A percentile compares a stretch with the other conserved stretches of the same genome.
phyloP scores from a whole-genome alignment of 352 stramenopile species.

The Hyaloperonospora brassicae region DNA sequence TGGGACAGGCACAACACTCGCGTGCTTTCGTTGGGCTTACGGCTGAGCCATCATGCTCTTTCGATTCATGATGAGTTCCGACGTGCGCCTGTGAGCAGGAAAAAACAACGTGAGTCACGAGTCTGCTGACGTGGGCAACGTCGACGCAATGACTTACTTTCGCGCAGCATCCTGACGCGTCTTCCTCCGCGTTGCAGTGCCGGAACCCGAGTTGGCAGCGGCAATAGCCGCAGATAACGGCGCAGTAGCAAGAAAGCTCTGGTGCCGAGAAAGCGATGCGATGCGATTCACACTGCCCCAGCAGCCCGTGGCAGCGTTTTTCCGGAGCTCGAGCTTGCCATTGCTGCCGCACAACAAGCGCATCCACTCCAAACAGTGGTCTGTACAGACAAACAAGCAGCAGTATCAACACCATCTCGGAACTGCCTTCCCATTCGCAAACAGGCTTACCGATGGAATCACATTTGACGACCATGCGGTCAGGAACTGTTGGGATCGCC shows the following conservation, averaged over 20 bases:
- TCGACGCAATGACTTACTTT: constrained; percentile 39
- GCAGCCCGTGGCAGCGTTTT: constrained; percentile 74
- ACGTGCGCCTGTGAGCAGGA: constrained; percentile 50
- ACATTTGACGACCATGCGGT: constrained; percentile 69
- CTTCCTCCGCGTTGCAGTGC: constrained; percentile 34
- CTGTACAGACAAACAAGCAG: constrained; percentile 24
- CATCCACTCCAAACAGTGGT: constrained; percentile 86
- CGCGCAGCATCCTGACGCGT: constrained; percentile 69
- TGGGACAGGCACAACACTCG: constrained; percentile 12
- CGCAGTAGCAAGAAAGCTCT: constrained; percentile 71
- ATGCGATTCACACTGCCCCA: constrained; percentile 85
- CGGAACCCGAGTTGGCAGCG: constrained; percentile 23
- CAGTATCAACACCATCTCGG: background rate
- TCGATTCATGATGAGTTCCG: constrained; percentile 78
- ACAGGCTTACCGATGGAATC: constrained; percentile 61
- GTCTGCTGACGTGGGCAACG: background rate
- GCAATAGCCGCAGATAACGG: constrained; percentile 37
- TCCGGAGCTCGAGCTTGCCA: constrained; percentile 83
- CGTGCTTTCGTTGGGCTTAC: constrained; percentile 5
- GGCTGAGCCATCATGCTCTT: constrained; percentile 48
- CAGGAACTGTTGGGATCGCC: constrained; percentile 24
- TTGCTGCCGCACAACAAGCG: constrained; percentile 76
- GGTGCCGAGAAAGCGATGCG: constrained; percentile 72
- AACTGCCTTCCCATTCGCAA: background rate
- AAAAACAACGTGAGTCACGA: constrained; percentile 5